phyloP scores from a whole-genome alignment of 202 grass and related monocot species.

The Panicum virgatum region DNA sequence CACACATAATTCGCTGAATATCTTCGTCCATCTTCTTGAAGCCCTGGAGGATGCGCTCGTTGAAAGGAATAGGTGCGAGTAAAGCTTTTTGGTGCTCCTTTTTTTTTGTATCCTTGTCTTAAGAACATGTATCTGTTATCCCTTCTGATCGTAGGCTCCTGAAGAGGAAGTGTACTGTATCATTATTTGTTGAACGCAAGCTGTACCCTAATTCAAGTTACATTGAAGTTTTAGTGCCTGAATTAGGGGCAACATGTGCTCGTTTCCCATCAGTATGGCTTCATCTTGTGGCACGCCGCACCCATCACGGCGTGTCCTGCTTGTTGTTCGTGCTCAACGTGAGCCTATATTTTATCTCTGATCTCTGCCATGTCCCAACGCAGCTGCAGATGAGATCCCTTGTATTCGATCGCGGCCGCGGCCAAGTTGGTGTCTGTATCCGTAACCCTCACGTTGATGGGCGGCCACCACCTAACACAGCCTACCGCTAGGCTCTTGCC shows the following conservation, averaged over 20 bases:
- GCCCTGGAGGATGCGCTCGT: background rate
- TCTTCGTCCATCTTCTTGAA: background rate
- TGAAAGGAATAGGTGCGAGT: background rate
- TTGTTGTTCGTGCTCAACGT: background rate
- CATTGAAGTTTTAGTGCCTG: background rate
- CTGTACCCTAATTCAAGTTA: background rate
- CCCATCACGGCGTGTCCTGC: background rate
- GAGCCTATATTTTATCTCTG: background rate
- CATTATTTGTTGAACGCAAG: background rate
- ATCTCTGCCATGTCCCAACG: background rate
- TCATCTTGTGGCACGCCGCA: background rate
- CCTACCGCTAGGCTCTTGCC: background rate
- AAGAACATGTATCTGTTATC: background rate
- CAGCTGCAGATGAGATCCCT: background rate
- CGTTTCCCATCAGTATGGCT: background rate
- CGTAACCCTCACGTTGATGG: background rate
- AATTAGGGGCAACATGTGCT: background rate
- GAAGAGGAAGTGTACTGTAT: background rate
- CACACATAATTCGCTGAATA: background rate
- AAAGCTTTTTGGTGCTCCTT: background rate
- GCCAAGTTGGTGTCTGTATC: background rate
- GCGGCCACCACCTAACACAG: background rate
- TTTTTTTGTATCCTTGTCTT: background rate
- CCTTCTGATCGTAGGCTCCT: slow-evolving; percentile 1
- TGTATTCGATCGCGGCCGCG: background rate